Percentiles rank a stretch among this genome's conserved stretches.
These are phyloP conservation scores for Vitis rotundifolia DNA, from an alignment of 164 flowering plant species.

Conservation along the genomic window DNA sequence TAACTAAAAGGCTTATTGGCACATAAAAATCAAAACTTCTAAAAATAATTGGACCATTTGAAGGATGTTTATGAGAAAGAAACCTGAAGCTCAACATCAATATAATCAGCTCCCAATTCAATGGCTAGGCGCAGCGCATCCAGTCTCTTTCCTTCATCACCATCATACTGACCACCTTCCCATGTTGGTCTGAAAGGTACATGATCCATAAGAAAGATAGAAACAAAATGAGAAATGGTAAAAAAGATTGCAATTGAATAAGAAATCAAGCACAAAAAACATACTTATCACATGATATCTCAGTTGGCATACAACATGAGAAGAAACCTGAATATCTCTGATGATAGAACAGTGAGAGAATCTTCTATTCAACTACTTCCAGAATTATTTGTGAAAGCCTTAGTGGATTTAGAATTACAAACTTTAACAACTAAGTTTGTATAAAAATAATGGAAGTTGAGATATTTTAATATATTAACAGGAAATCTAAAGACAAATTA, in stretches of 20 bases:
- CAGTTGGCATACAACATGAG: neutral
- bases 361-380: neutral
- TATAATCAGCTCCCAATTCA: constrained; percentile 59
- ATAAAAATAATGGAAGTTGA: neutral
- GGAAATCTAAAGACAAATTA: no score
- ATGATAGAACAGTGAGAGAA: neutral
- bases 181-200: constrained; percentile 21
- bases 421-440: neutral
- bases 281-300: no score
- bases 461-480: no score
- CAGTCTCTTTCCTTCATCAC: constrained; percentile 41
- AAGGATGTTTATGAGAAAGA: neutral
- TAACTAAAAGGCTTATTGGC: neutral
- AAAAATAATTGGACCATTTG: neutral
- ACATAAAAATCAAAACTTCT: neutral
- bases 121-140: constrained; percentile 48
- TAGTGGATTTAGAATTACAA: neutral
- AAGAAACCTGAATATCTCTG: neutral
- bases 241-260: neutral
- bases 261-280: neutral
- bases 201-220: neutral
- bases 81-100: constrained; percentile 67
- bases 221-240: no score
- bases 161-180: constrained; percentile 59
- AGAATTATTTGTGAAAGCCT: neutral